These are phyloP conservation scores for Parietichytrium sp. DNA, from an alignment of 108 stramenopile genomes.

Conservation along the genomic window DNA sequence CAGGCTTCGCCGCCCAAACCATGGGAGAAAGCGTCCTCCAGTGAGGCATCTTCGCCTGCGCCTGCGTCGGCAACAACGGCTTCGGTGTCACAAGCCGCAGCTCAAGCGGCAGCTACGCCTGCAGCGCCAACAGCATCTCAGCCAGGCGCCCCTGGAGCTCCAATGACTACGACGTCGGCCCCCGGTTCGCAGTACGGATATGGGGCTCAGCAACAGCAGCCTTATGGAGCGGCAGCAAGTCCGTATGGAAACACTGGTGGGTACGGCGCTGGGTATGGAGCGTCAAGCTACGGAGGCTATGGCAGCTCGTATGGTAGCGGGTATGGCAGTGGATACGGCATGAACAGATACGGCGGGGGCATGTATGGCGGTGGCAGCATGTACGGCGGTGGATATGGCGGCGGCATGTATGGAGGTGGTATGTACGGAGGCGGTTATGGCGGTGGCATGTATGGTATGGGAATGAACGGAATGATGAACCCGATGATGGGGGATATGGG, in stretches of 20 bases:
- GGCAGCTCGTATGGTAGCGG: conserved; percentile 1
- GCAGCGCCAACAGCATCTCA: not conserved
- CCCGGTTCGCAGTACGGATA: not conserved
- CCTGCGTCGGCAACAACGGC: not conserved
- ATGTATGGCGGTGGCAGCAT: conserved; percentile 31
- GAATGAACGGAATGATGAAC: conserved; percentile 11
- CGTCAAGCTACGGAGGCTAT: conserved; percentile 11
- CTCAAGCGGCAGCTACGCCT: not conserved
- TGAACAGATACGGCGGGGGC: too few species aligned
- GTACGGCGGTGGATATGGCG: not conserved
- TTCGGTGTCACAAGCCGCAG: too few species aligned
- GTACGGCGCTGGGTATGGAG: not conserved
- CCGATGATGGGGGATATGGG: conserved; percentile 39
- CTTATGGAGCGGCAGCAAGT: not conserved
- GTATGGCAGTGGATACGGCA: not conserved
- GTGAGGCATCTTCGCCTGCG: not conserved
- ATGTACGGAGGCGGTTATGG: conserved; percentile 38
- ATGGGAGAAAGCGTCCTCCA: not conserved
- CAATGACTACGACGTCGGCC: too few species aligned
- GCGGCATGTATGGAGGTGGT: conserved; percentile 13
- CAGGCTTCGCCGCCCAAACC: conserved; percentile 27
- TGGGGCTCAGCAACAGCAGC: not conserved
- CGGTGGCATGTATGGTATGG: not conserved
- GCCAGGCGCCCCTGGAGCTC: not conserved
- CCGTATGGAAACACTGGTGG: not conserved